These are phyloP conservation scores for Paulownia fortunei DNA, from an alignment of 257 asterid species.

Conservation along the genomic window DNA sequence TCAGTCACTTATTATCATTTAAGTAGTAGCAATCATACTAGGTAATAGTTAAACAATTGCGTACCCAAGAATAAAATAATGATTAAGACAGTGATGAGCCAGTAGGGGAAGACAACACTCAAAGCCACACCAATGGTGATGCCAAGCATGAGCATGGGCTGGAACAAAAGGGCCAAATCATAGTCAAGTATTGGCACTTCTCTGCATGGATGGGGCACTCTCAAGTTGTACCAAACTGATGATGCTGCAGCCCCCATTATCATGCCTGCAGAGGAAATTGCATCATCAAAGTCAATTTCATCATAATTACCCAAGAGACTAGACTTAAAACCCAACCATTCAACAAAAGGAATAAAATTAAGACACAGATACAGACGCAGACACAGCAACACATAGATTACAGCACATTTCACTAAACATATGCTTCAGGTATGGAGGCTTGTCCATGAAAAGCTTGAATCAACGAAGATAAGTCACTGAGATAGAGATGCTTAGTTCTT, in stretches of 20 bases:
- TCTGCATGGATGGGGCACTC: conserved; percentile 99
- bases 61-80: conserved; percentile 89
- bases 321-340: not conserved
- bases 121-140: conserved; percentile 91
- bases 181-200: conserved; percentile 90
- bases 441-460: not conserved
- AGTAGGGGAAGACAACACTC: conserved; percentile 94
- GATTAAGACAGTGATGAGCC: conserved; percentile 95
- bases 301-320: not conserved
- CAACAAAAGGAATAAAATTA: not conserved
- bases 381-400: not conserved
- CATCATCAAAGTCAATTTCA: not conserved
- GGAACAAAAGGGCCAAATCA: conserved; percentile 88
- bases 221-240: conserved; percentile 92
- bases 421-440: not conserved
- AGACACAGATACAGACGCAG: not conserved
- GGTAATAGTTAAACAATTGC: not conserved
- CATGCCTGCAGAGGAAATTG: conserved; percentile 64
- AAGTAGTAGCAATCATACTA: not conserved
- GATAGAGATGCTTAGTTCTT: conserved; percentile 28
- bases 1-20: not conserved
- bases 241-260: conserved; percentile 98
- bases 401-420: not conserved
- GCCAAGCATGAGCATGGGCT: conserved; percentile 99
- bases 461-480: not conserved